Evolutionary conservation across 192 early-diverging fungal species (phyloP).

Genomic region (Umbelopsis ramanniana): DNA sequence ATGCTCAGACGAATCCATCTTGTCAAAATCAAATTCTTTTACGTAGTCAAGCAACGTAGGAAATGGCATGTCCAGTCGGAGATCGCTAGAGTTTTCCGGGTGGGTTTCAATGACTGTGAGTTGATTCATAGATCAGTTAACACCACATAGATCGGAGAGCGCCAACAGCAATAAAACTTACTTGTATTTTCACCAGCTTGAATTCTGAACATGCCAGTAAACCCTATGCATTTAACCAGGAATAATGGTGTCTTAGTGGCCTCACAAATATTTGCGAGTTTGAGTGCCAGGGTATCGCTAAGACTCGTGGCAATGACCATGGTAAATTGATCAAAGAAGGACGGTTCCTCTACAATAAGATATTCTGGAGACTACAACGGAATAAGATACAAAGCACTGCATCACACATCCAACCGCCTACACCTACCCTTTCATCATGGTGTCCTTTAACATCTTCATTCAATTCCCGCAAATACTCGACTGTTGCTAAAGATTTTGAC

Average conservation of each 20-base stretch:
- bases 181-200: constrained; percentile 78
- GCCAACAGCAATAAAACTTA: constrained; percentile 46
- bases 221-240: constrained; percentile 71
- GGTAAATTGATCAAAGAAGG: constrained; percentile 70
- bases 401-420: background rate
- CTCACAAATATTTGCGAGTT: constrained; percentile 69
- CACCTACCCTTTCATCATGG: constrained; percentile 59
- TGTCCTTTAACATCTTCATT: constrained; percentile 84
- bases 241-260: constrained; percentile 68
- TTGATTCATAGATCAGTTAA: too few relatives aligned
- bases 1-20: constrained; percentile 68
- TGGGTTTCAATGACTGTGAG: constrained; percentile 87
- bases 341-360: constrained; percentile 51
- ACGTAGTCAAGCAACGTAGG: constrained; percentile 64
- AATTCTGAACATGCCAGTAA: constrained; percentile 76
- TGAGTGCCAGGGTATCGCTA: constrained; percentile 53
- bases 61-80: constrained; percentile 87
- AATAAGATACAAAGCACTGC: background rate
- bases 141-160: background rate
- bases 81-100: constrained; percentile 75
- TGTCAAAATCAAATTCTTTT: constrained; percentile 68
- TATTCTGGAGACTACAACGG: constrained; percentile 43
- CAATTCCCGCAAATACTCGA: constrained; percentile 76
- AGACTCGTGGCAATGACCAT: constrained; percentile 80
- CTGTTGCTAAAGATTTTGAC: constrained; percentile 64